Evolutionary conservation across 805 yeast species (phyloP), one percentile per base, ranked within the genome.

Genomic region (Starmerella lactis-condensi): DNA sequence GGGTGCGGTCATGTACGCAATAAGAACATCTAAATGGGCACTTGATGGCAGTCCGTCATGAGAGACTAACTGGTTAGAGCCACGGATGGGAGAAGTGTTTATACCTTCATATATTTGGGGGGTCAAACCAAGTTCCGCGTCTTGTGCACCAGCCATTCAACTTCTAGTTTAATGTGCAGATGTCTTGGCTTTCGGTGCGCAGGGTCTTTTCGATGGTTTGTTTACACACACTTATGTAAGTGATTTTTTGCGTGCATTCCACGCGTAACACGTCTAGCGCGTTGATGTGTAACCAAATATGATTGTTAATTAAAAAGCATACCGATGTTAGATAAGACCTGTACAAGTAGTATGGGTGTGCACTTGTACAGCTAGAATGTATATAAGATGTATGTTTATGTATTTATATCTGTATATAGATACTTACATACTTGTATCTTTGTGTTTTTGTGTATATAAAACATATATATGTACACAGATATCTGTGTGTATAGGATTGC

Each of bases 1-100:
- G 4, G 89, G 83, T 8, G 78, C 68, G 2, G 93, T 74, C 29
- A 58, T 34, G 24, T 54, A 49, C 11, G 51, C 47, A 4, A 58
- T 42, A n/a, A 58, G 45, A 22, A 38, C 39, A 13, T 28, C 41
- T 11, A 44, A 34, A 26, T 37, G 28, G 13, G 42, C 37, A 30
- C 40, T 41, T 18, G 39, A 26, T 14, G 43, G 39, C n/a, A 37
- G 22, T 10, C 41, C 39, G 24, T 26, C 36, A 22, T 18, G 6
- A 13, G 30, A 28, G 22, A 17, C 17, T n/a, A 26, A 34, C 17
- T 12, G 12, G 20, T 29, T 30, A 6, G 19, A 8, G 12, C 21
- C 3, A 8, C n/a, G 6, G 13, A 39, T 21, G 2, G 28, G 33
- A 15, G 39, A 38, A 6, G 40, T 37, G 4, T 17, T 26, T 7